Conservation (phyloP, 2,329 filamentous ascomycete species). For the Nemania sp. region DNA sequence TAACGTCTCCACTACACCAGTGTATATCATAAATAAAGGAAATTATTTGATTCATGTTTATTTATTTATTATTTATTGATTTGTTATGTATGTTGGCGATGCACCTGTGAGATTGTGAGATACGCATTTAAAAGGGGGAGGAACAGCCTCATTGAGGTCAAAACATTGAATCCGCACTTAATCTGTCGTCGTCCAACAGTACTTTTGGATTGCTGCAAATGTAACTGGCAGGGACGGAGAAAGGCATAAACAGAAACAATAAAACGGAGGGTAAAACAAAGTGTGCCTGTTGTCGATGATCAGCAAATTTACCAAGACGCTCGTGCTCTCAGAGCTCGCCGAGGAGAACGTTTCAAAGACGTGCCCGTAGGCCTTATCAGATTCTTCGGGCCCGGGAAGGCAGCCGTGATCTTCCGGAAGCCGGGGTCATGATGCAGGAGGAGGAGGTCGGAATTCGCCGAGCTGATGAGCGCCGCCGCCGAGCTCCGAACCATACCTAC, state of each 20-base stretch:
- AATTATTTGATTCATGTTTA: background rate
- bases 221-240: background rate
- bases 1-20: background rate
- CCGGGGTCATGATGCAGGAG: background rate
- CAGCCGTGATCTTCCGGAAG: background rate
- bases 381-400: background rate
- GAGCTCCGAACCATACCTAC: background rate
- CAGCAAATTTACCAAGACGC: background rate
- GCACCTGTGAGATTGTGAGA: too few species aligned
- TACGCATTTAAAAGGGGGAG: too few species aligned
- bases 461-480: background rate
- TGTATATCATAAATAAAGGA: background rate
- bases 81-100: too few species aligned
- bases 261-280: background rate
- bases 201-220: background rate
- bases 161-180: background rate
- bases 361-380: conserved; percentile 10
- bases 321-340: background rate
- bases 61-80: background rate
- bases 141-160: background rate
- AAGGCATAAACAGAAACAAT: background rate
- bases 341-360: background rate
- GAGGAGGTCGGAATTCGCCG: background rate
- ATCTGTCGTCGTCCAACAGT: background rate
- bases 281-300: background rate